These are phyloP conservation scores for Leccinum fibrillosum DNA, from an alignment of 768 basidiomycete species.

Conservation along the genomic window DNA sequence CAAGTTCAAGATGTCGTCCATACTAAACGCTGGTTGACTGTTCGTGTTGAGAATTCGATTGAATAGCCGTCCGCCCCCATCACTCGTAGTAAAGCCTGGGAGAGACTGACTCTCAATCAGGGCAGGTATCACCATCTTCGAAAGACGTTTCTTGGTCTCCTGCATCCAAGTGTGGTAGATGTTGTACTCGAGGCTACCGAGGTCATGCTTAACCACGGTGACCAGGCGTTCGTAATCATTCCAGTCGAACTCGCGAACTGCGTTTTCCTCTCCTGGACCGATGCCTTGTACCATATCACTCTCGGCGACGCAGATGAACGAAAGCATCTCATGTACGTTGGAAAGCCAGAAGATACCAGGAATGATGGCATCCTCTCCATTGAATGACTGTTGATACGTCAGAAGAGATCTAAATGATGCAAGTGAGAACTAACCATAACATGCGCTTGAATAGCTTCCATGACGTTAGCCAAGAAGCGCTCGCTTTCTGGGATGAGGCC, in stretches of 20 bases:
- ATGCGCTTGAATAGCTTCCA: conserved; percentile 96
- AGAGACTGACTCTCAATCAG: conserved; percentile 96
- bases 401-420: conserved; percentile 1
- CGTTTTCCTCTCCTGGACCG: conserved; percentile 91
- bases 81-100: conserved; percentile 95
- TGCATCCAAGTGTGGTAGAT: conserved; percentile 99
- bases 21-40: conserved; percentile 85
- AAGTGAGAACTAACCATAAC: conserved; percentile 78
- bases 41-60: conserved; percentile 87
- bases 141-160: conserved; percentile 92
- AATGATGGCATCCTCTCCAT: conserved; percentile 90
- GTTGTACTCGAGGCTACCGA: conserved; percentile 98
- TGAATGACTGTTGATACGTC: conserved; percentile 60
- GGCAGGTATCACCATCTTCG: conserved; percentile 99
- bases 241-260: conserved; percentile 94
- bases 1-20: conserved; percentile 97
- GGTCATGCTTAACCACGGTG: conserved; percentile 97
- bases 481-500: conserved; percentile 96
- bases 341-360: conserved; percentile 99
- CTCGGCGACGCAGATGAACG: conserved; percentile 98
- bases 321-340: conserved; percentile 98
- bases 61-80: conserved; percentile 90
- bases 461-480: conserved; percentile 96
- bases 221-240: conserved; percentile 94
- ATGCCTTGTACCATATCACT: conserved; percentile 98